Conservation (phyloP, 179 eudicot species). For the Dionaea muscipula region DNA sequence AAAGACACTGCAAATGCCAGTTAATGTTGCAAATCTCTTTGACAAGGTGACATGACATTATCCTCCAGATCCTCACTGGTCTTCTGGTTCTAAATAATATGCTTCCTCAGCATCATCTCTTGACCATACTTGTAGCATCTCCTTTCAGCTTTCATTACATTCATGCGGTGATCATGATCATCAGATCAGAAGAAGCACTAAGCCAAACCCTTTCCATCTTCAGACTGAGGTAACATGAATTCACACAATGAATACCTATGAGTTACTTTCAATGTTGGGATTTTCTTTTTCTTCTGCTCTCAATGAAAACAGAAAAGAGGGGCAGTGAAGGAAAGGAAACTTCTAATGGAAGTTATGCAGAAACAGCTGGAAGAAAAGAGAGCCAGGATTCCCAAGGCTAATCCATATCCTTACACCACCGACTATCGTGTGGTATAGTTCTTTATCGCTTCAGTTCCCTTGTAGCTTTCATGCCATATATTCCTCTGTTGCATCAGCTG, state of each 20-base stretch:
- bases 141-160: slow-evolving; percentile 56
- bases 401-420: slow-evolving; percentile 86
- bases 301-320: slow-evolving; percentile 59
- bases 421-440: slow-evolving; percentile 82
- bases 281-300: not conserved
- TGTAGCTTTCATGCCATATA: no score
- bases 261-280: not conserved
- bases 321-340: slow-evolving; percentile 59
- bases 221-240: slow-evolving; percentile 58
- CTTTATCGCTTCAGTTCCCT: not conserved
- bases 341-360: slow-evolving; percentile 47
- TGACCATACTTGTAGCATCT: not conserved
- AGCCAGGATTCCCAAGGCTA: slow-evolving; percentile 78
- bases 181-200: slow-evolving; percentile 54
- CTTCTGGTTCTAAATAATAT: not conserved
- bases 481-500: not conserved
- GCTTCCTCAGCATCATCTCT: not conserved
- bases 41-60: slow-evolving; percentile 48
- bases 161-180: slow-evolving; percentile 47
- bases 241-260: not conserved
- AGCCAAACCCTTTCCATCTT: slow-evolving; percentile 74
- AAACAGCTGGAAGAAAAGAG: slow-evolving; percentile 72
- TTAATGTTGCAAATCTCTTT: slow-evolving; percentile 51
- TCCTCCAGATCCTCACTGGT: not conserved
- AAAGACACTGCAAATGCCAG: slow-evolving; percentile 54